Evolutionary conservation across 2,329 filamentous ascomycete species (phyloP).

Genomic region (Zymoseptoria ardabiliae): DNA sequence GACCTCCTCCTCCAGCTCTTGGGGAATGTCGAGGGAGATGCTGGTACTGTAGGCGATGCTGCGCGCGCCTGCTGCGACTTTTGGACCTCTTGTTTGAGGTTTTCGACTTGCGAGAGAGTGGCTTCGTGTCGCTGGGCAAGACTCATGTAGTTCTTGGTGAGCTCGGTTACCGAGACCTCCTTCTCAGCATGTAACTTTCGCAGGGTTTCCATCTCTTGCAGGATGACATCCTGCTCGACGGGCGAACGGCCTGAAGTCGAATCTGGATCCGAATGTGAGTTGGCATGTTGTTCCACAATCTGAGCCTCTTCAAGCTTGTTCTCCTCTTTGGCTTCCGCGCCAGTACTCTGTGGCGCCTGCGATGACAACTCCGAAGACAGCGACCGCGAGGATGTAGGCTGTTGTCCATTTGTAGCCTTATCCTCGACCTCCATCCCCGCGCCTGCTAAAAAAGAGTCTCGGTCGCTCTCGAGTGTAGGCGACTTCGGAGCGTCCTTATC

Average conservation of each 20-base stretch:
- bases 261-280: background rate
- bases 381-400: conserved; percentile 75
- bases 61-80: conserved; percentile 45
- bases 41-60: conserved; percentile 19
- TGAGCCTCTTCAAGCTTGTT: conserved; percentile 1
- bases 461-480: conserved; percentile 48
- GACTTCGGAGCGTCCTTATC: conserved; percentile 55
- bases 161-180: conserved; percentile 63
- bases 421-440: conserved; percentile 52
- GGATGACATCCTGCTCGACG: conserved; percentile 53
- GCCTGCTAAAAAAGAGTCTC: conserved; percentile 79
- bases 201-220: conserved; percentile 63
- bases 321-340: conserved; percentile 25
- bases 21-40: conserved; percentile 14
- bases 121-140: conserved; percentile 76
- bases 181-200: conserved; percentile 67
- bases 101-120: conserved; percentile 77
- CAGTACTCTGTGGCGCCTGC: conserved; percentile 61
- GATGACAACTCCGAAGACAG: conserved; percentile 91
- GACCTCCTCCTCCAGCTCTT: conserved; percentile 36
- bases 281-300: conserved; percentile 7
- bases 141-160: conserved; percentile 73
- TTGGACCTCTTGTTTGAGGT: conserved; percentile 78
- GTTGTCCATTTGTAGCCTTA: conserved; percentile 43
- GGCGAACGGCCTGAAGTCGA: conserved; percentile 5